Base-by-base conservation (phyloP, 2,329 filamentous ascomycete genomes). In the Botrytis fabae region DNA sequence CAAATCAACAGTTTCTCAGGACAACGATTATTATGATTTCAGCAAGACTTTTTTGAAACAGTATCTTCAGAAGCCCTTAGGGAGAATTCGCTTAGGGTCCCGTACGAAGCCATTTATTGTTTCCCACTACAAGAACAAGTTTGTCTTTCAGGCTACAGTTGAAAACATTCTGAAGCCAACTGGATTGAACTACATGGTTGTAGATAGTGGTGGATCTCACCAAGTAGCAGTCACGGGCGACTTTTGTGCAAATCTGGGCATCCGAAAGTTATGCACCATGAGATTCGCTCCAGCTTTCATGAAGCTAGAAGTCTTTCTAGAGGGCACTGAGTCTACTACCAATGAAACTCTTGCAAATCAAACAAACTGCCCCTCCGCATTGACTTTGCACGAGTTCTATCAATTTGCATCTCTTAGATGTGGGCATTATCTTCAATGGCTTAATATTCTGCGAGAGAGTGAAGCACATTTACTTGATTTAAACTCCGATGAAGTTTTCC, bases 331-430 rank as follows among this genome's bases (percentile, higher is more conserved):
- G 63, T 65, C 82, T 79, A 46, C 76, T 62, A 82, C 86, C 0
- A 92, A 92, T 72, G 75, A 82, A 0, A 84, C 87, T 0, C 83
- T 92, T 20, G 84, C 89, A 0, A 79, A 77, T 1, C 86, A 89
- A 73, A 80, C 76, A 0, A 69, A 78, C 0, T 90, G 88, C 66
- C 87, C 89, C 0, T 18, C 72, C 0, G 76, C 84, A 35, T 81
- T 92, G 72, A 82, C 85, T 0, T 73, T 88, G 0, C 84, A 85
- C 0, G 88, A 92, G 70, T 91, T 85, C 77, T 86, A 87, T 69
- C 82, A 84, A 0, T 84, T 90, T n/a, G 82, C 83, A 0, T 78
- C 83, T 0, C 75, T 91, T 4, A 83, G 85, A 0, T 77, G 85
- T 1, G 88, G 88, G 0, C 73, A 82, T 28, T 77, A 79, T 1